A percentile compares a stretch with the other conserved stretches of the same genome.
Evolutionary conservation across 805 yeast species (phyloP).

Genomic region (Wickerhamiella australiensis): DNA sequence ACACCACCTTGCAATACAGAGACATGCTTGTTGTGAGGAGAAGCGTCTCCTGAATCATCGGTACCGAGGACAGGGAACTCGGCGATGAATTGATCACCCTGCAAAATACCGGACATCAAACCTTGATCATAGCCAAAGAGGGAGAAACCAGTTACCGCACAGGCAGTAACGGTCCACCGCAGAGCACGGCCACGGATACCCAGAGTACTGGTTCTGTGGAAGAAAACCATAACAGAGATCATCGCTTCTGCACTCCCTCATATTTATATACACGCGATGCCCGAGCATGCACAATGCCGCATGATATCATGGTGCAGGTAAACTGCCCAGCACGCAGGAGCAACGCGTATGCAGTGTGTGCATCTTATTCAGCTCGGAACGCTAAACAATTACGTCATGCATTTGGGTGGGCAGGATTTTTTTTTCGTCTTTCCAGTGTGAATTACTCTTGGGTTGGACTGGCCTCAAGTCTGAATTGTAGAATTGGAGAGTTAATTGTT

Average conservation of each 20-base stretch:
- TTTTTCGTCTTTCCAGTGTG: neutral
- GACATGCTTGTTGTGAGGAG: constrained; percentile 33
- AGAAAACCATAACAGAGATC: neutral
- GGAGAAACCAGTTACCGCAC: constrained; percentile 54
- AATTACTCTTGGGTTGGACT: no score
- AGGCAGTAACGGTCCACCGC: constrained; percentile 39
- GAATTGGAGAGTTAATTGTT: no score
- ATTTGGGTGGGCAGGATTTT: no score
- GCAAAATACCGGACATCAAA: constrained; percentile 26
- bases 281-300: neutral
- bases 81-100: constrained; percentile 40
- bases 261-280: neutral
- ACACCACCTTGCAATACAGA: constrained; percentile 58
- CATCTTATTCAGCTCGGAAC: neutral
- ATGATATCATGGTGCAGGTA: neutral
- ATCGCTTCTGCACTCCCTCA: neutral
- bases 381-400: neutral
- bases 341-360: neutral
- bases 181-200: constrained; percentile 47
- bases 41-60: neutral
- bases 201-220: constrained; percentile 35
- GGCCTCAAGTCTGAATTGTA: no score
- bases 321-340: neutral
- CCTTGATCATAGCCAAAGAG: constrained; percentile 28
- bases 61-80: constrained; percentile 39